Percentiles rank a stretch among this genome's conserved stretches.
phyloP scores from a whole-genome alignment of 768 basidiomycete species.

The Chalciporus pseudorubinellus region DNA sequence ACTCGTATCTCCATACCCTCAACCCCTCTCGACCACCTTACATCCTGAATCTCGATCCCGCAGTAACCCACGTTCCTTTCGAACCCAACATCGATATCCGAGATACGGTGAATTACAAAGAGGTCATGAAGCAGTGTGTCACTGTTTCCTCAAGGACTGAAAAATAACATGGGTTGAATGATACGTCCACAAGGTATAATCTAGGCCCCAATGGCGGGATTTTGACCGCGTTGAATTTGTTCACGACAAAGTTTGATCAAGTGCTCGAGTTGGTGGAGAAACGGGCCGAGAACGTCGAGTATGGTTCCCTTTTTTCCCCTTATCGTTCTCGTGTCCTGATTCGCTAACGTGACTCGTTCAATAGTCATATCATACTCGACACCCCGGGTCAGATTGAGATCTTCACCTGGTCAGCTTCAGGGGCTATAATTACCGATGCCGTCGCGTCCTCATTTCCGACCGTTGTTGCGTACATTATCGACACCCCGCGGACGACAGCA shows the following conservation, averaged over 20 bases:
- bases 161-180: conserved; percentile 12
- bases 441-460: conserved; percentile 91
- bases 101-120: conserved; percentile 94
- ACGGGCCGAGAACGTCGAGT: conserved; percentile 86
- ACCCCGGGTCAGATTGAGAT: conserved; percentile 99
- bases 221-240: conserved; percentile 92
- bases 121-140: conserved; percentile 99
- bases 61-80: conserved; percentile 87
- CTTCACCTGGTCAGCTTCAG: conserved; percentile 99
- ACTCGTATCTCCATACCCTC: conserved; percentile 80
- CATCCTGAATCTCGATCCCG: conserved; percentile 96
- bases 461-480: conserved; percentile 95
- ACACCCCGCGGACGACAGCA: conserved; percentile 90
- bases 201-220: conserved; percentile 98
- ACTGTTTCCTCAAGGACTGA: conserved; percentile 21
- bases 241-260: conserved; percentile 99
- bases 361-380: conserved; percentile 90
- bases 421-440: conserved; percentile 97
- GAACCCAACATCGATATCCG: conserved; percentile 97
- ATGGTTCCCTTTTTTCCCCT: conserved; percentile 27
- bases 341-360: neutral
- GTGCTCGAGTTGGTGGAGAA: conserved; percentile 91
- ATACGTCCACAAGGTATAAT: conserved; percentile 71
- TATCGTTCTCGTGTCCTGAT: neutral
- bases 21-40: conserved; percentile 76